phyloP scores from a whole-genome alignment of 2,329 filamentous ascomycete genomes.

The Trichoderma harzianum region DNA sequence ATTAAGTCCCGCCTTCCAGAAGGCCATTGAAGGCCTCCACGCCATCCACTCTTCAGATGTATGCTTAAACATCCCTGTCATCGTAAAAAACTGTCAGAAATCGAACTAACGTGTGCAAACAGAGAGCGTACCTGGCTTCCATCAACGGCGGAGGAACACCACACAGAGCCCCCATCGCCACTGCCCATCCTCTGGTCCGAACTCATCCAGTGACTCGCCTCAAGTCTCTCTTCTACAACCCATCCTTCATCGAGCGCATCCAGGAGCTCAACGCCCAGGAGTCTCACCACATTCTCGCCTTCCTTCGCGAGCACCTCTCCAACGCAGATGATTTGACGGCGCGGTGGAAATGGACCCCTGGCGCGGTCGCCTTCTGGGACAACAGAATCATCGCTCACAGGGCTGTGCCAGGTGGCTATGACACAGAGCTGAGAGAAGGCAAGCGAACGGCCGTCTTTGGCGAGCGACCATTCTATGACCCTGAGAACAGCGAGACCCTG shows the following conservation, averaged over 20 bases:
- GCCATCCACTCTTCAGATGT: constrained; percentile 18
- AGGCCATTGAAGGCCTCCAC: constrained; percentile 14
- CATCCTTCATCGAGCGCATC: constrained; percentile 15
- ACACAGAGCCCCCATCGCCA: constrained; percentile 16
- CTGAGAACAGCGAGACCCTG: constrained; percentile 14
- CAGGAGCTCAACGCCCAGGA: constrained; percentile 17
- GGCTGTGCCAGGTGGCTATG: constrained; percentile 15
- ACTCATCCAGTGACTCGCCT: constrained; percentile 18
- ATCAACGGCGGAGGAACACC: constrained; percentile 19
- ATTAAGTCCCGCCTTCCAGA: constrained; percentile 16
- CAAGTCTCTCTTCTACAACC: constrained; percentile 17
- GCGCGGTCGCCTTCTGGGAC: constrained; percentile 18
- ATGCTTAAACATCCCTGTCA: background rate
- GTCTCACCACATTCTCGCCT: constrained; percentile 17
- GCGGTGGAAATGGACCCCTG: constrained; percentile 19
- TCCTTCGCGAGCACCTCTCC: constrained; percentile 18
- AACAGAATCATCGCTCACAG: constrained; percentile 18
- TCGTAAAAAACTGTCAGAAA: background rate
- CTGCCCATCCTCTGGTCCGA: constrained; percentile 16
- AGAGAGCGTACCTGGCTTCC: constrained; percentile 16
- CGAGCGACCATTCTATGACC: constrained; percentile 18
- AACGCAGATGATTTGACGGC: constrained; percentile 16
- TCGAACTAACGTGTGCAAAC: background rate
- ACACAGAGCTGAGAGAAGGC: constrained; percentile 15
- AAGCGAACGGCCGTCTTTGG: constrained; percentile 16